A percentile compares a stretch with the other conserved stretches of the same genome.
phyloP scores from a whole-genome alignment of 2,329 filamentous ascomycete species.

The Ciborinia camelliae region DNA sequence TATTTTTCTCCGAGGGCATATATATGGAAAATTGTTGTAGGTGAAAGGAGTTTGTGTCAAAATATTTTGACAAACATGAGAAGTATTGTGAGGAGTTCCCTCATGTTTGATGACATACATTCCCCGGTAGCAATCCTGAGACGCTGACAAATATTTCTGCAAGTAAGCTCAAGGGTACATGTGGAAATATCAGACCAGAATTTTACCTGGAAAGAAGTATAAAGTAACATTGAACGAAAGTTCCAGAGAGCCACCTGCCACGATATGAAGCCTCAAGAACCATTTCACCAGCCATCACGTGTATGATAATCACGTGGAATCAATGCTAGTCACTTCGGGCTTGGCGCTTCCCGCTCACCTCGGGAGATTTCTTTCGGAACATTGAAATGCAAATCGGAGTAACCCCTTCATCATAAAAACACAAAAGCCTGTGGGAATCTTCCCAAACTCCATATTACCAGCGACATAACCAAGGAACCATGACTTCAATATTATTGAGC shows the following conservation, averaged over 20 bases:
- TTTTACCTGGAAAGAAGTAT: too few species aligned
- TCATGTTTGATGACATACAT: background rate
- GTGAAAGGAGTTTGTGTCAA: background rate
- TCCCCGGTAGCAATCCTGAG: background rate
- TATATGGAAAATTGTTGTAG: background rate
- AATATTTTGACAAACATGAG: background rate
- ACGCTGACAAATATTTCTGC: background rate
- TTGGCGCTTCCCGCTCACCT: background rate
- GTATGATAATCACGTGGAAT: background rate
- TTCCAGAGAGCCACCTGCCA: too few species aligned
- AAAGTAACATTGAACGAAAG: too few species aligned
- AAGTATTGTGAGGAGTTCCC: background rate
- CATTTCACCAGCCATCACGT: accelerated
- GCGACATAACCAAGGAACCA: background rate
- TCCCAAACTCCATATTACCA: too few species aligned
- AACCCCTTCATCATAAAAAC: constrained; percentile 3
- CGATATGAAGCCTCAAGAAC: too few species aligned
- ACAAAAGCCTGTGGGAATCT: too few species aligned
- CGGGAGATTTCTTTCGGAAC: background rate
- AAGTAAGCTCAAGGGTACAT: too few species aligned
- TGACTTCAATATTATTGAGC: background rate
- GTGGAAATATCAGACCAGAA: too few species aligned
- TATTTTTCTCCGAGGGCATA: background rate
- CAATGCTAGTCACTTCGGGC: background rate
- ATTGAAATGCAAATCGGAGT: too few species aligned